Conservation (phyloP, 352 stramenopile genomes). For the Phytophthora agathidicida region DNA sequence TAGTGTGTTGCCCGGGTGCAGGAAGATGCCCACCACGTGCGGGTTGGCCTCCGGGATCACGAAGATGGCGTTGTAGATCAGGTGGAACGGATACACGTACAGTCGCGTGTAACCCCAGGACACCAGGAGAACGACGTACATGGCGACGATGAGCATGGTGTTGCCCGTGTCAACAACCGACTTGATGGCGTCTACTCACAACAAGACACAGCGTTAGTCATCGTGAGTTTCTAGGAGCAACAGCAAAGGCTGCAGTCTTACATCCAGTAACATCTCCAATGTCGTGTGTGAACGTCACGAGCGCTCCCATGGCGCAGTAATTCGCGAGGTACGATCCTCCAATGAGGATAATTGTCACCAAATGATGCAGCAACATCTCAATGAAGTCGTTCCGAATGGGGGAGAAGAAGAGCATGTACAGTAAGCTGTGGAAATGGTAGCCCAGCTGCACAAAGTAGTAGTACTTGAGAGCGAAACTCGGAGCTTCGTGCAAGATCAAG, state of each 20-base stretch:
- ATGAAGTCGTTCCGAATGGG: conserved; percentile 68
- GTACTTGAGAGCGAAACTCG: conserved; percentile 39
- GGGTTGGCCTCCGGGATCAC: conserved; percentile 35
- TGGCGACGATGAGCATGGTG: conserved; percentile 34
- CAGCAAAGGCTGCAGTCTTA: conserved; percentile 24
- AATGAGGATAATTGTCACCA: conserved; percentile 68
- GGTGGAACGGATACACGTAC: conserved; percentile 50
- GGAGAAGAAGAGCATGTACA: conserved; percentile 65
- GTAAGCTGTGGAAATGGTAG: conserved; percentile 60
- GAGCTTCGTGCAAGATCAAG: conserved; percentile 35
- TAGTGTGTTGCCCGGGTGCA: conserved; percentile 42
- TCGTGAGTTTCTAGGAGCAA: not conserved
- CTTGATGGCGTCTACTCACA: conserved; percentile 41
- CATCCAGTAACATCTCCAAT: conserved; percentile 61
- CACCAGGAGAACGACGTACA: conserved; percentile 43
- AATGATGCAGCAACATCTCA: conserved; percentile 63
- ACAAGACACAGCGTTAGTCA: conserved; percentile 8
- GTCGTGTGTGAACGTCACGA: conserved; percentile 60
- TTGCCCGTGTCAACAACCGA: conserved; percentile 43
- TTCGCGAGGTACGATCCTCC: conserved; percentile 60
- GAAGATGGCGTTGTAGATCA: conserved; percentile 45
- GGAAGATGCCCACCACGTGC: conserved; percentile 40
- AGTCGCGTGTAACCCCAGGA: conserved; percentile 54
- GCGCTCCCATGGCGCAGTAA: conserved; percentile 49
- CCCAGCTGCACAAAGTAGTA: conserved; percentile 64